Evolutionary conservation across 2,329 filamentous ascomycete species (phyloP), one percentile per base, ranked within the genome.

Genomic region (Penicillium sp.): DNA sequence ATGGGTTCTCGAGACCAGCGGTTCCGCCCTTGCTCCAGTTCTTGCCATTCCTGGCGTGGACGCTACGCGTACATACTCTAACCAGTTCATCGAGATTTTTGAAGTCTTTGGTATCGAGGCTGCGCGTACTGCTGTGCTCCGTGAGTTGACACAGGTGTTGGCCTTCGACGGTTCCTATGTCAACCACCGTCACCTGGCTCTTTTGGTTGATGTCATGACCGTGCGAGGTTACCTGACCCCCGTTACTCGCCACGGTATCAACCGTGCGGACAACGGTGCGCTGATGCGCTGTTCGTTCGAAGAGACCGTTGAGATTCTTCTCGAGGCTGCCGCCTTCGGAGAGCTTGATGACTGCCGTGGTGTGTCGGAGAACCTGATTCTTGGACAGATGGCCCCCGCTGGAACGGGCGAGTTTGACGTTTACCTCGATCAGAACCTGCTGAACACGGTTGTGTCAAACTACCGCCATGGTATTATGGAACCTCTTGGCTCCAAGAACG

Each of bases 281-380:
- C 83, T 99, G 68, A 99, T 99, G 95, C 90, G 95, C 75, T 99
- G 96, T 82, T 99, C 95, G 2, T 99, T 99, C 78, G 95, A 99
- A 78, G 96, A 99, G 76, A 99, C 95, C 0, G 95, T 99, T 41
- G 96, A 99, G 73, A 99, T 99, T 81, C 82, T 99, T 52, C 86
- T 99, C 21, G 95, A 99, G 73, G 96, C 95, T 59, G 95, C 95
- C 24, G 91, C 92, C 16, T 91, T 91, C 50, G 95, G 95, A 73
- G 95, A 99, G 76, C 84, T 99, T 31, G 95, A 99, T 71, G 95
- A 99, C 76, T 99, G 96, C 80, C 90, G 92, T 59, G 95, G 95
- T 82, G 93, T 99, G 50, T 98, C 95, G 16, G 95, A 99, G 79
- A 99, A 99, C 79, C 89, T 99, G 72, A 99, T 99, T 86, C 85